Base-by-base conservation (phyloP, 305 asterid species). In the Petunia hybrid region DNA sequence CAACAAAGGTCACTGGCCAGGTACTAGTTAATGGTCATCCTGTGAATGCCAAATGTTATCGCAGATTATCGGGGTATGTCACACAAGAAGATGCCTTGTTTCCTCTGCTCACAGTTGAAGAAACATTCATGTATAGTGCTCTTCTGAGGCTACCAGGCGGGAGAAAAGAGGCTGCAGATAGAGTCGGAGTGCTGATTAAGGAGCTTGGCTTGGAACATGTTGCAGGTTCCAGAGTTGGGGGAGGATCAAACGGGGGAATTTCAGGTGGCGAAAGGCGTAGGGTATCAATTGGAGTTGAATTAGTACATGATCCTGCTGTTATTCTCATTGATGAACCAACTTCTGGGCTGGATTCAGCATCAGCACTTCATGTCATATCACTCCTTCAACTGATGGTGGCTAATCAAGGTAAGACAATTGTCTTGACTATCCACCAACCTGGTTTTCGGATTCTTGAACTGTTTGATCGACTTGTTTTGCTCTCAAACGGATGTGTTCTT, bases 221-320 rank as follows among this genome's bases (percentile, higher is more conserved):
- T 4, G 85, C 92, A 4, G 55, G 60, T 42, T 85, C 93, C 1
- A 84, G 91, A 35, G 85, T 94, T 16, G 97, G 97, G 9, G 81
- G 76, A 39, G 94, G 90, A 46, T 87, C 94, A 14, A 83, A 74
- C 85, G 41, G 76, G 43, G 92, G 95, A 16, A 89, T 94, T 82
- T 94, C 97, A 0, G 97, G 98, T 4, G 97, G 97, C 2, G 94
- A 94, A 82, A 84, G 94, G 87, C 85, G 98, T 2, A 84, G 98
- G 22, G 90, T 91, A 9, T 91, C 97, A 6, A 93, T 94, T 40
- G 98, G 97, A 13, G 91, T 87, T 3, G 95, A 91, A 62, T 65
- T 94, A 38, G 93, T 94, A 70, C 98, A 91, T 69, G 88, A 93
- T 78, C 98, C 97, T 3, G 84, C 85, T 2, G 91, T 93, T 1